Base-by-base conservation (phyloP, 2,329 filamentous ascomycete species). In the Hymenoscyphus scutula region DNA sequence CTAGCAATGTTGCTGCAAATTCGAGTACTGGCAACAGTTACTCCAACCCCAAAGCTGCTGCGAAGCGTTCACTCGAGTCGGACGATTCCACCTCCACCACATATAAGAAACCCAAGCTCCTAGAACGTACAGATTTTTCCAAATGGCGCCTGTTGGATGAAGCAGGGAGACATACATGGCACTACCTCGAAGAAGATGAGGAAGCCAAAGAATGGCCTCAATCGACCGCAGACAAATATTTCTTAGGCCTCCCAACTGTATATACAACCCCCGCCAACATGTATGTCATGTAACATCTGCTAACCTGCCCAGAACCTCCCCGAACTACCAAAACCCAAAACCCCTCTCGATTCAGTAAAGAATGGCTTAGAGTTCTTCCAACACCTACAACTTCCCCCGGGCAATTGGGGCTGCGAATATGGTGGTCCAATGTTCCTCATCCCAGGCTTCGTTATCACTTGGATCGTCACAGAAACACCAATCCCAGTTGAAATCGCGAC, bases 351-450 rank as follows among this genome's bases (percentile, higher is more conserved):
- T 67, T 82, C 91, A 4, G 92, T 91, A 2, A 81, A 83, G 64
- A 99, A 99, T 78, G 92, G 89, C 41, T 82, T 98, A 60, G 80
- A 84, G 3, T 98, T 97, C 80, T 97, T 96, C 79, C 90, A 93
- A 62, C 85, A 94, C 66, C 84, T 98, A 27, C 95, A 99, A 75
- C 82, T 97, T 1, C 87, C 89, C 15, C 89, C 91, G 0, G 95
- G 95, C 5, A 91, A 97, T 73, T 99, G 95, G 95, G 95, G 83
- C 5, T 98, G 94, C 78, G 95, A 99, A 75, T 99, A 99, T 78
- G 95, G 95, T 60, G 95, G 95, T 0, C 95, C 95, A 3, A 94
- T 97, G 91, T 99, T 99, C 74, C 84, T 98, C 45, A 81, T 98
- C 1, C 92, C 94, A 0, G 91, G 94, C 53, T 75, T 97, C 25